These are phyloP conservation scores for Penicillium arizonense DNA, from an alignment of 495 filamentous ascomycete genomes.

Conservation along the genomic window DNA sequence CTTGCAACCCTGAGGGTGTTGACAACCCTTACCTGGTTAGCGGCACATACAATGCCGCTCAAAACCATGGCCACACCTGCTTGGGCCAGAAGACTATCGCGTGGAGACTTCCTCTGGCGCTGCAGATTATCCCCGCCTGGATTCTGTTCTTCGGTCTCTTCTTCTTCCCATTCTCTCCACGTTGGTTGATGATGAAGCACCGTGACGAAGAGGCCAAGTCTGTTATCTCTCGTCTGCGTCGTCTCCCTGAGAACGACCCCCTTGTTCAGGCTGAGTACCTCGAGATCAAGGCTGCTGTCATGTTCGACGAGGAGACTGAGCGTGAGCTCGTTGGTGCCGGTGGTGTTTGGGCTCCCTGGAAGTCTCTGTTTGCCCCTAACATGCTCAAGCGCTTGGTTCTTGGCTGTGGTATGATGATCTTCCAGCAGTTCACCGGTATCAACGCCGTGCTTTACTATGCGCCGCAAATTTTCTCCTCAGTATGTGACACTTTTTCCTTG, in stretches of 20 bases:
- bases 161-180: conserved; percentile 72
- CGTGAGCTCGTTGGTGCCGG: conserved; percentile 50
- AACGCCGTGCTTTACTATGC: conserved; percentile 66
- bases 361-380: conserved; percentile 43
- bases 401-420: conserved; percentile 43
- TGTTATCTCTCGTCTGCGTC: conserved; percentile 65
- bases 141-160: conserved; percentile 70
- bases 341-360: conserved; percentile 59
- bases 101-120: conserved; percentile 43
- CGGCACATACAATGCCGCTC: conserved; percentile 27
- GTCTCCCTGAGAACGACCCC: conserved; percentile 57
- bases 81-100: conserved; percentile 40
- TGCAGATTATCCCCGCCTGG: conserved; percentile 57
- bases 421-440: conserved; percentile 63
- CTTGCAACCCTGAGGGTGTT: conserved; percentile 47
- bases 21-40: conserved; percentile 25
- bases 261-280: conserved; percentile 64
- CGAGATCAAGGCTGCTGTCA: conserved; percentile 58
- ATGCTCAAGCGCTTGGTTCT: conserved; percentile 67
- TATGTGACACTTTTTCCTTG: background rate
- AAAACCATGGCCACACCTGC: conserved; percentile 70
- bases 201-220: conserved; percentile 71
- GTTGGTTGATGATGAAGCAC: conserved; percentile 76
- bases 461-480: conserved; percentile 25
- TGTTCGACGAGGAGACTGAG: conserved; percentile 58